Evolutionary conservation across 2,329 filamentous ascomycete species (phyloP), one percentile per base, ranked within the genome.

Genomic region (Fusarium scirpi): DNA sequence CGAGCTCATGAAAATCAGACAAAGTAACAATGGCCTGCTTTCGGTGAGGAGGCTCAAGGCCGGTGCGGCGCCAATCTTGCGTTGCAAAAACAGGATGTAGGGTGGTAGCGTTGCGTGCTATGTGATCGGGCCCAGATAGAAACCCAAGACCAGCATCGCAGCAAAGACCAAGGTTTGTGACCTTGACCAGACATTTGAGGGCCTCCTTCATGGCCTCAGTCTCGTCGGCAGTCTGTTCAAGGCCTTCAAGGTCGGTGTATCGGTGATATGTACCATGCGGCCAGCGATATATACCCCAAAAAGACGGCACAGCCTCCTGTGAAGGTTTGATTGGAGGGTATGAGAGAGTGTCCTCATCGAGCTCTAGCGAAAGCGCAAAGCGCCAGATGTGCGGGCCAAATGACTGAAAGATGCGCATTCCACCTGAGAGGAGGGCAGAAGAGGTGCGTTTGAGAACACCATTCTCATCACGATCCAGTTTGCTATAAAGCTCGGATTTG

Each of bases 131-230:
- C 1, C 90, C 90, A 48, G 82, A 81, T 13, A 93, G 83, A 83
- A 89, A 92, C 13, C 91, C 91, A 40, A 92, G 82, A 12, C 91
- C 90, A 59, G 86, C 89, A 74, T 92, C 89, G 43, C 92, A 84
- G 20, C 88, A 91, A 6, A 93, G 78, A 0, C 87, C 91, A n/a
- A 93, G 83, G 65, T 92, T 89, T 38, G 82, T 83, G 5, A 90
- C 85, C 11, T 84, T 82, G 3, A 76, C 79, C 3, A 92, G 82
- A 55, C 85, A 86, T 13, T 82, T 82, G 59, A 93, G 85, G 5
- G 90, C 89, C 34, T 84, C 81, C 65, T 85, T 87, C 87, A 92
- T 89, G 30, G 84, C 84, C 12, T 83, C 82, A 0, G 85, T 88
- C 72, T 91, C 88, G 70, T 92, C 90, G 7, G 90, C 89, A 12